A percentile compares a stretch with the other conserved stretches of the same genome.
Evolutionary conservation across 495 filamentous ascomycete species (phyloP).

Genomic region (Annulohypoxylon maeteangense): DNA sequence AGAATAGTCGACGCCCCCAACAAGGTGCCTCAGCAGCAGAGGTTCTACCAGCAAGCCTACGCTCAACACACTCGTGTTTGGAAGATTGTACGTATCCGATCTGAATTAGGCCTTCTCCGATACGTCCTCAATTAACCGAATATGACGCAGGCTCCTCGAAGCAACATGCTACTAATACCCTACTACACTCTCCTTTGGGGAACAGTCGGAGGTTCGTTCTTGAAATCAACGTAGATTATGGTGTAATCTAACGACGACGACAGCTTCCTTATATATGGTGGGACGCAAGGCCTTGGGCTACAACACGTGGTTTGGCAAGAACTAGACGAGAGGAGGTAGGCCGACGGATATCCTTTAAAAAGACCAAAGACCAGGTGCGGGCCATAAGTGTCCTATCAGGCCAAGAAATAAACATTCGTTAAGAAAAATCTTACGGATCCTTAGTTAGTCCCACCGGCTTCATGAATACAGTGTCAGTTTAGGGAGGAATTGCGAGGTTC

Average conservation of each 20-base stretch:
- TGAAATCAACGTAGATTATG: slow-evolving; percentile 1
- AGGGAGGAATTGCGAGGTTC: not conserved
- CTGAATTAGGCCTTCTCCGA: not conserved
- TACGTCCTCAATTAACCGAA: slow-evolving; percentile 39
- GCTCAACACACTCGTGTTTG: slow-evolving; percentile 77
- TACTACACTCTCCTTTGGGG: slow-evolving; percentile 79
- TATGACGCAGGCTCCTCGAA: slow-evolving; percentile 68
- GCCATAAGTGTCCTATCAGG: slow-evolving; percentile 27
- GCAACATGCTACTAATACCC: slow-evolving; percentile 73
- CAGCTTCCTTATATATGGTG: slow-evolving; percentile 69
- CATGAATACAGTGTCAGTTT: not conserved
- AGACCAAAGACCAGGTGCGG: slow-evolving; percentile 13
- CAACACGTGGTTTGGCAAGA: slow-evolving; percentile 86
- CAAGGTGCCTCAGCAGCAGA: slow-evolving; percentile 85
- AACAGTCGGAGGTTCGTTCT: slow-evolving; percentile 57
- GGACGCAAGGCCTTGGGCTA: slow-evolving; percentile 71
- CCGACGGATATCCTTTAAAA: not conserved
- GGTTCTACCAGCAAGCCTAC: slow-evolving; percentile 82
- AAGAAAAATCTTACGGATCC: slow-evolving; percentile 27
- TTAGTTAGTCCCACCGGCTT: not conserved
- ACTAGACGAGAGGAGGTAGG: slow-evolving; percentile 52
- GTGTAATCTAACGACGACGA: slow-evolving; percentile 62
- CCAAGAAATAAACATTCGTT: slow-evolving; percentile 42
- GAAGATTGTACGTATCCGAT: slow-evolving; percentile 76
- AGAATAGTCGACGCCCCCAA: slow-evolving; percentile 84